Base-by-base conservation (phyloP, 1,139 yeast species). In the Saccharomyces hybrid region DNA sequence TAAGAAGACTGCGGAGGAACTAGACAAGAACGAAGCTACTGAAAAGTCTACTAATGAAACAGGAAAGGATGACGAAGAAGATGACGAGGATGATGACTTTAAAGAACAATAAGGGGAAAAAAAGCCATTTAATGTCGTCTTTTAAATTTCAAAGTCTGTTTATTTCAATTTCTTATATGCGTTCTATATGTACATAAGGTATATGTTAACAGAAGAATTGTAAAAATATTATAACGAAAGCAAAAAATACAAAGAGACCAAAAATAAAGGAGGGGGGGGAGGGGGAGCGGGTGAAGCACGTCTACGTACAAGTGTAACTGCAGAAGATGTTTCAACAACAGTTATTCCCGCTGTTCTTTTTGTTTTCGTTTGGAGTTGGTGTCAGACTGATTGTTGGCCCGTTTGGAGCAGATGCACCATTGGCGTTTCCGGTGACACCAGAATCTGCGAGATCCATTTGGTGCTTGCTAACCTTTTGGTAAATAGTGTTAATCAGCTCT, bases 321-420 rank as follows among this genome's bases (percentile, higher is more conserved):
- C 26, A 16, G 6, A 12, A 12, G 14, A 24, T 21, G 2, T 29
- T 21, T 68, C 75, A 81, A 80, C 95, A 81, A 75, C 91, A 84
- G 73, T 83, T 81, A 54, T 81, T 78, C 67, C 80, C 78, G 62
- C 72, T 76, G 71, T 82, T 83, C 64, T 82, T 76, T 68, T 80
- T 79, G 58, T 80, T 82, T 66, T 88, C 95, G 66, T 86, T 88
- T 52, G 97, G 96, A 57, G 95, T 90, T 57, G 96, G 97, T 8
- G 98, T 88, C 71, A 93, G 84, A 58, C 89, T 83, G 70, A 93
- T 91, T 44, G 97, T 90, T 62, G 95, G 96, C 21, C 98, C 98
- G 64, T 82, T 71, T 76, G 72, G 75, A 28, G 65, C 64, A 42
- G 46, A 48, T 8, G 50, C 34, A 31, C 47, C 47, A 24, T 47